Percentiles rank a stretch among this genome's conserved stretches.
phyloP scores from a whole-genome alignment of 306 rosid genomes.

The Cucumis melo region DNA sequence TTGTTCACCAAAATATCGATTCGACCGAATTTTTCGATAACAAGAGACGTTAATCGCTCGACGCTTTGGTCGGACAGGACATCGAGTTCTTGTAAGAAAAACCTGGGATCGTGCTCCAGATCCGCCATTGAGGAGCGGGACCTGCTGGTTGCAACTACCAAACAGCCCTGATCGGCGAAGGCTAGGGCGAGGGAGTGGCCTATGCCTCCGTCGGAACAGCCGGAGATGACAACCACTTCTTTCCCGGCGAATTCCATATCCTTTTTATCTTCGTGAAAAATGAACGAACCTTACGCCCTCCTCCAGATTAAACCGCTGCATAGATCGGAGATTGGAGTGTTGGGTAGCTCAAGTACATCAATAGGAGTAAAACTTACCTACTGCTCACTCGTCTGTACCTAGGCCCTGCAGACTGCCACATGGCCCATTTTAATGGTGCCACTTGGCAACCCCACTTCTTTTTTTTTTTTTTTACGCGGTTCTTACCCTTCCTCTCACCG shows the following conservation, averaged over 20 bases:
- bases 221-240: conserved; percentile 61
- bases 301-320: too few relatives aligned
- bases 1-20: conserved; percentile 70
- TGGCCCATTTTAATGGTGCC: too few relatives aligned
- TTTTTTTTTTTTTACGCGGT: too few relatives aligned
- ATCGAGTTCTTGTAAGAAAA: conserved; percentile 54
- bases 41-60: conserved; percentile 18
- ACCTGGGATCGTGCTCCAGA: conserved; percentile 32
- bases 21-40: conserved; percentile 36
- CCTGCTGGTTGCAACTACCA: conserved; percentile 70
- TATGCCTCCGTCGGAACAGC: conserved; percentile 55
- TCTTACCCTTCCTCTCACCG: too few relatives aligned
- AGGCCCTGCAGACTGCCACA: too few relatives aligned
- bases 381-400: too few relatives aligned
- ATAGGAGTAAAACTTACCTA: too few relatives aligned
- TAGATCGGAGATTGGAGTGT: too few relatives aligned
- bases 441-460: too few relatives aligned
- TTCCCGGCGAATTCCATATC: conserved; percentile 20
- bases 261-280: not conserved
- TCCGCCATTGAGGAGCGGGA: conserved; percentile 41
- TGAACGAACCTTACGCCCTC: too few relatives aligned
- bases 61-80: conserved; percentile 68
- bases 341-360: too few relatives aligned
- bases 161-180: conserved; percentile 47
- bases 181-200: conserved; percentile 67